Evolutionary conservation across 768 basidiomycete species (phyloP).

Genomic region (Clitopilus hobsonii): DNA sequence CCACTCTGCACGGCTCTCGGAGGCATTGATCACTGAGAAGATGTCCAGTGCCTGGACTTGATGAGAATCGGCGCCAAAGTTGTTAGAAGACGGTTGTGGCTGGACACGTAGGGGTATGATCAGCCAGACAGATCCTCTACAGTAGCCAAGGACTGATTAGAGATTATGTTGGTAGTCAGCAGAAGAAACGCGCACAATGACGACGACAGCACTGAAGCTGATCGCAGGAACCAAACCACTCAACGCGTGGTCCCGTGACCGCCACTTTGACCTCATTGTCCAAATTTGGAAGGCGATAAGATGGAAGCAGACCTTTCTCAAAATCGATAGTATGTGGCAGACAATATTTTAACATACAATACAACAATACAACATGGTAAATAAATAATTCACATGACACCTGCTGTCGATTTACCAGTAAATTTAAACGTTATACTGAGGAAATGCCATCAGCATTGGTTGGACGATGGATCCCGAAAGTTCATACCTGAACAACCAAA

Average conservation of each 20-base stretch:
- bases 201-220: conserved; percentile 2
- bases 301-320: background rate
- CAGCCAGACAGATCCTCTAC: too few relatives aligned
- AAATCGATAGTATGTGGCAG: too few relatives aligned
- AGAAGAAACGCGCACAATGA: conserved; percentile 11
- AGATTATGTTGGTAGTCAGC: too few relatives aligned
- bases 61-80: background rate
- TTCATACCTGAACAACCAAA: conserved; percentile 30
- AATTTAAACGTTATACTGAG: too few relatives aligned
- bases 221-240: conserved; percentile 5
- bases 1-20: conserved; percentile 42
- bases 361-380: too few relatives aligned
- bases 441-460: too few relatives aligned
- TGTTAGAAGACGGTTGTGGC: too few relatives aligned
- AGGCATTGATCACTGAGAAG: background rate
- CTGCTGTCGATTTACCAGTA: too few relatives aligned
- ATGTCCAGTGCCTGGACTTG: background rate
- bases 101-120: too few relatives aligned
- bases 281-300: conserved; percentile 17
- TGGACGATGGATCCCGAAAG: background rate
- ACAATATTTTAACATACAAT: background rate
- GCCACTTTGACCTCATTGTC: conserved; percentile 22
- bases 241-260: conserved; percentile 17
- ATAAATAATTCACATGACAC: too few relatives aligned
- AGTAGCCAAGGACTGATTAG: too few relatives aligned